A percentile compares a stretch with the other conserved stretches of the same genome.
Conservation (phyloP, 2,329 filamentous ascomycete genomes). For the Colletotrichum godetiae region DNA sequence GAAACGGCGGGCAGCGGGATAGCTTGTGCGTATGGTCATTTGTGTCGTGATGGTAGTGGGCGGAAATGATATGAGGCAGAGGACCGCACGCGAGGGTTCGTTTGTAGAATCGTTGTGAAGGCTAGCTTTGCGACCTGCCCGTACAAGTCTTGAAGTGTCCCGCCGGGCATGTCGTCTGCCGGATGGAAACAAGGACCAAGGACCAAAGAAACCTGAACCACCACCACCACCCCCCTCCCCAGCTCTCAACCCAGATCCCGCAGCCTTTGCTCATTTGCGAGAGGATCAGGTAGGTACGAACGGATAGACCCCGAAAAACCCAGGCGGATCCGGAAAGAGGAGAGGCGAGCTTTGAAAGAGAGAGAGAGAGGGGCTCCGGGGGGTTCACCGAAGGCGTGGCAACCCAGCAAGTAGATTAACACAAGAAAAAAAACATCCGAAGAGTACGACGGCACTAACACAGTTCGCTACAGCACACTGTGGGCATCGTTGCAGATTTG, state of each 20-base stretch:
- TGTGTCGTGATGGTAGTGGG: not conserved
- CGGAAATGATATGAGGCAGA: not conserved
- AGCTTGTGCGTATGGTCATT: not conserved
- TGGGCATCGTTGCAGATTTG: conserved; percentile 5
- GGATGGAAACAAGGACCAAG: not conserved
- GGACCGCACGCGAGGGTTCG: not conserved
- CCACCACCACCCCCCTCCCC: not conserved
- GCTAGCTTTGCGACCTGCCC: not conserved
- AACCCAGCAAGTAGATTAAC: not conserved
- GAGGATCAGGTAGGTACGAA: not conserved
- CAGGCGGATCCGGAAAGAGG: not conserved
- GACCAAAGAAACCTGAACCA: not conserved
- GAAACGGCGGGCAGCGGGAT: not conserved
- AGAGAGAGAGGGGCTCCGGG: not conserved
- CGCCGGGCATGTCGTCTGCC: not conserved
- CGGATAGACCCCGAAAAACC: not conserved
- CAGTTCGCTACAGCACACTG: conserved; percentile 24
- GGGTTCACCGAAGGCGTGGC: not conserved
- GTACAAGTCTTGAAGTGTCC: not conserved
- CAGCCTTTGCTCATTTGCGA: not conserved
- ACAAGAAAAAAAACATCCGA: conserved; percentile 12
- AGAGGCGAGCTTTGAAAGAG: not conserved
- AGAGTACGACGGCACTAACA: conserved; percentile 11
- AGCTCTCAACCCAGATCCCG: not conserved
- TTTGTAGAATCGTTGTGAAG: not conserved